These are phyloP conservation scores for Jaapia argillacea DNA, from an alignment of 768 basidiomycete genomes.

Conservation along the genomic window DNA sequence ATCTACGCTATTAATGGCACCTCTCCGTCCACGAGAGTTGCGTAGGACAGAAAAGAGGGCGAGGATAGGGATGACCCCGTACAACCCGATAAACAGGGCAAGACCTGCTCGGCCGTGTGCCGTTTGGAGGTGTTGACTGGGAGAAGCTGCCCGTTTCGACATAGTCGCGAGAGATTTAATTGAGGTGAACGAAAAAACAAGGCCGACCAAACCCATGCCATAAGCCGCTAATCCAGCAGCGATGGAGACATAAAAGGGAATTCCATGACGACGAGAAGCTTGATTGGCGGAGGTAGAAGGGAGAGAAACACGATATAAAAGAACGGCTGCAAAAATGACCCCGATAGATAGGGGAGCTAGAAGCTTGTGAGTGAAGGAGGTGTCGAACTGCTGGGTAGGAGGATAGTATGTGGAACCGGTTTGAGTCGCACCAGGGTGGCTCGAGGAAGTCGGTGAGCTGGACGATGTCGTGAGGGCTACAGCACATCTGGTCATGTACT, in stretches of 20 bases:
- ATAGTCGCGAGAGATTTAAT: conserved; percentile 22
- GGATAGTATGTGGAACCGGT: neutral
- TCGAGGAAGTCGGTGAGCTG: conserved; percentile 13
- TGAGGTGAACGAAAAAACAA: conserved; percentile 55
- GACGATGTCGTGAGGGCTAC: neutral
- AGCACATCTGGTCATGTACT: conserved; percentile 58
- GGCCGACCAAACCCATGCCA: conserved; percentile 50
- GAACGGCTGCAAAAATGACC: conserved; percentile 30
- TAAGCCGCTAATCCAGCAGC: conserved; percentile 38
- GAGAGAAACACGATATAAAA: conserved; percentile 31
- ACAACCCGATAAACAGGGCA: conserved; percentile 52
- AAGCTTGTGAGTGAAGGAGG: conserved; percentile 36
- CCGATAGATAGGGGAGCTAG: conserved; percentile 39
- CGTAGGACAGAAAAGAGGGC: too few relatives aligned
- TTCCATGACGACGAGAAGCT: conserved; percentile 12
- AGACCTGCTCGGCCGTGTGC: conserved; percentile 57
- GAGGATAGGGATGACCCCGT: conserved; percentile 42
- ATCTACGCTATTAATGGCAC: too few relatives aligned
- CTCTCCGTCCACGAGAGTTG: too few relatives aligned
- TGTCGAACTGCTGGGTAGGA: conserved; percentile 21
- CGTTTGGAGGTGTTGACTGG: conserved; percentile 36
- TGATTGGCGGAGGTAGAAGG: conserved; percentile 21
- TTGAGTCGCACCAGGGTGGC: conserved; percentile 8
- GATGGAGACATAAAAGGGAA: conserved; percentile 25
- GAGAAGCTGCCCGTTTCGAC: conserved; percentile 22